Base-by-base conservation (phyloP, 768 basidiomycete genomes). In the Clathrus columnatus region DNA sequence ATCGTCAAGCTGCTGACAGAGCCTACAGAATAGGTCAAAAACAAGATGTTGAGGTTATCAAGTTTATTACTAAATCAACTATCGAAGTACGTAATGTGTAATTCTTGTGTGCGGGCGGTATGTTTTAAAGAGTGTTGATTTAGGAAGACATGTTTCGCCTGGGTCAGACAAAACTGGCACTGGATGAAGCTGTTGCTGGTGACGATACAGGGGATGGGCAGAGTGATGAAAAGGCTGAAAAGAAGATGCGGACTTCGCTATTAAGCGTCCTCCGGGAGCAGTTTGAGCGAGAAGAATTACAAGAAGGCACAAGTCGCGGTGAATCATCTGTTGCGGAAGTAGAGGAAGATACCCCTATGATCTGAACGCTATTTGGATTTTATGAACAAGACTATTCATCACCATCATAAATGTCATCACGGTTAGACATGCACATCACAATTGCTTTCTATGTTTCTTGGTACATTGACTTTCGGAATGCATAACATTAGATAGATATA, bases 21-120 rank as follows among this genome's bases (percentile, higher is more conserved):
- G 93, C 93, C 23, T 98, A 97, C 69, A 87, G 96, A 24, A 96
- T 99, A 60, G 95, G 92, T 21, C 93, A 96, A 69, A 91, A 89
- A 66, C 82, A 85, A 50, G 85, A 95, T 60, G 95, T 98, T 8
- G 91, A 95, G 28, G 91, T 98, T 6, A 82, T 97, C 65, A 96
- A 95, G 66, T 76, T 98, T 10, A 91, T 98, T 61, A 87, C 91
- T 1, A 84, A 80, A 58, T 88, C 85, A 2, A 93, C 91, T 1
- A 95, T 97, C 57, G 94, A 97, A 59, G 70, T 69, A 52, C 46
- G 64, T 57, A 6, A 27, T 50, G 4, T 41, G 21, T 20, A 43
- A n/a, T 11, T 42, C 16, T 28, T 11, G 21, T 32, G 2, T 49
- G 7, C 23, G 24, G 7, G 2, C 17, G 20, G 20, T 6, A 24